These are phyloP conservation scores for Ceratocystiopsis sp. DNA, from an alignment of 2,329 filamentous ascomycete genomes.

Conservation along the genomic window DNA sequence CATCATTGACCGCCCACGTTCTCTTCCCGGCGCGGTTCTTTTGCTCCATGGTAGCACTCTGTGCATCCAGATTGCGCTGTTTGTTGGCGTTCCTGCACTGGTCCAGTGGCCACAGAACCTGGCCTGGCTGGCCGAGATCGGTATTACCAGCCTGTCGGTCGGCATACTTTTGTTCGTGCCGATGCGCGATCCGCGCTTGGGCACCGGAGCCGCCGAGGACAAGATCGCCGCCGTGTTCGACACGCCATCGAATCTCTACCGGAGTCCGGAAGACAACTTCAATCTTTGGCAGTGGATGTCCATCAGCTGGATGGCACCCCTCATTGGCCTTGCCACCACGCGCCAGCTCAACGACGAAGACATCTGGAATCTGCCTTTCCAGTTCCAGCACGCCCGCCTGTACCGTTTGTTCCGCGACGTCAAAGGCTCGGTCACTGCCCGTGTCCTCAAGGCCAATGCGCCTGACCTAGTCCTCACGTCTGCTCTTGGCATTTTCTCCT, in stretches of 20 bases:
- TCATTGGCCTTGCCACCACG: slow-evolving; percentile 47
- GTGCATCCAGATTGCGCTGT: slow-evolving; percentile 14
- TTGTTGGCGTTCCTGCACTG: slow-evolving; percentile 18
- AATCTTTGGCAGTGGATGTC: slow-evolving; percentile 71
- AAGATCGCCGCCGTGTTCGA: slow-evolving; percentile 38
- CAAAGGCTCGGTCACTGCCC: slow-evolving; percentile 50
- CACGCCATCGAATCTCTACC: slow-evolving; percentile 38
- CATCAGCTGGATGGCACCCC: slow-evolving; percentile 64
- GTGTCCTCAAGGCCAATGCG: slow-evolving; percentile 60
- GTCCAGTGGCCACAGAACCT: slow-evolving; percentile 9
- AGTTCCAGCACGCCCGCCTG: slow-evolving; percentile 65
- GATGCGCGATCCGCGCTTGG: slow-evolving; percentile 40
- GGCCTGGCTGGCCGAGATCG: slow-evolving; percentile 16
- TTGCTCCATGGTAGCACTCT: slow-evolving; percentile 16
- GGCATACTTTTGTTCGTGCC: slow-evolving; percentile 49
- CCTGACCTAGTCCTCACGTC: slow-evolving; percentile 59
- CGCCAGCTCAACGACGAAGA: slow-evolving; percentile 60
- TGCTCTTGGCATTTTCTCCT: slow-evolving; percentile 44
- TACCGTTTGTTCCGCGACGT: slow-evolving; percentile 60
- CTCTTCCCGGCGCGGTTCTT: slow-evolving; percentile 13
- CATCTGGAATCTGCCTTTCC: slow-evolving; percentile 63
- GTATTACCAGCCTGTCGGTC: slow-evolving; percentile 28
- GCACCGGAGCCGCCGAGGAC: slow-evolving; percentile 21
- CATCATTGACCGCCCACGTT: slow-evolving; percentile 15
- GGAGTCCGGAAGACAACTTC: slow-evolving; percentile 64